A percentile compares a stretch with the other conserved stretches of the same genome.
Conservation (phyloP, 805 yeast species). For the Candida gorgasii region DNA sequence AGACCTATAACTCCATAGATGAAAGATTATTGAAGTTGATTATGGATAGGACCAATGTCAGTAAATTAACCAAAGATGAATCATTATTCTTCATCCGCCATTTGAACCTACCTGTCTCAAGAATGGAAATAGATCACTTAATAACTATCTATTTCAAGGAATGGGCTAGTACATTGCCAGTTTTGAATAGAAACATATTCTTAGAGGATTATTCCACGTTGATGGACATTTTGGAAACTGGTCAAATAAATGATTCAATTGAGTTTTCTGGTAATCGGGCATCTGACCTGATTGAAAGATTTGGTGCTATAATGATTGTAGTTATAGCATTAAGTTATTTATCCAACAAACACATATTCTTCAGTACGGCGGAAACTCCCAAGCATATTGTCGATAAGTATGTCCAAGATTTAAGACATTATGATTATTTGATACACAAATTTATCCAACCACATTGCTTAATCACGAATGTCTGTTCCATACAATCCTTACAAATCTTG, state of each 20-base stretch:
- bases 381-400: conserved; percentile 21
- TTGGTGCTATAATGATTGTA: conserved; percentile 54
- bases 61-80: conserved; percentile 36
- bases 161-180: conserved; percentile 74
- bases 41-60: conserved; percentile 26
- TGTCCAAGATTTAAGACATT: conserved; percentile 41
- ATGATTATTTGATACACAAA: conserved; percentile 62
- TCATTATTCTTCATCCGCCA: conserved; percentile 45
- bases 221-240: conserved; percentile 44
- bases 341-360: conserved; percentile 33
- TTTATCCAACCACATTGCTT: conserved; percentile 61
- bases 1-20: conserved; percentile 9
- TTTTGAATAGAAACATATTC: conserved; percentile 70
- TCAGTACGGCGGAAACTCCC: conserved; percentile 23
- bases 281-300: conserved; percentile 47
- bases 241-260: conserved; percentile 4
- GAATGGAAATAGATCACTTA: conserved; percentile 65
- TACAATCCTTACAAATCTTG: conserved; percentile 68
- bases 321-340: conserved; percentile 51
- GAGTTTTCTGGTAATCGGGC: conserved; percentile 9
- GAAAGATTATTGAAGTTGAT: conserved; percentile 22
- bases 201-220: conserved; percentile 56
- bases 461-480: conserved; percentile 56
- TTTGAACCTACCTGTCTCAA: conserved; percentile 45
- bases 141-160: conserved; percentile 69